Evolutionary conservation across 192 early-diverging fungal species (phyloP), one percentile per base, ranked within the genome.

Genomic region (Helicostylum pulchrum): DNA sequence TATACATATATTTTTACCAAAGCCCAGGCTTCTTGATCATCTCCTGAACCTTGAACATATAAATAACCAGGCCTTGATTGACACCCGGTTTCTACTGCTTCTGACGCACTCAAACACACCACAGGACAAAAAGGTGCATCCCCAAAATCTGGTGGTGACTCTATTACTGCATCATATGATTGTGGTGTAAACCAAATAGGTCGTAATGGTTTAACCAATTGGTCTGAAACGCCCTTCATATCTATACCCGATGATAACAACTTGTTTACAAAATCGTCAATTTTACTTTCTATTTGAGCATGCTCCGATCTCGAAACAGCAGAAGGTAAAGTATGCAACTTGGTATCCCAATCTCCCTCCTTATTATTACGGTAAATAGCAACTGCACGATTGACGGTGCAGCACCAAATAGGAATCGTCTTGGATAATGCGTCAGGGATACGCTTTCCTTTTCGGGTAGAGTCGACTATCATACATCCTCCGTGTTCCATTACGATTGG

Each of bases 361-460:
- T 67, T 60, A 34, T 30, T 4, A 30, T 21, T 53, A 34, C 70
- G 43, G 43, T 66, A 68, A 50, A 61, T 53, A 8, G 39, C 48
- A 1, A 85, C 70, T 0, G 83, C 81, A 20, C 62, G 66, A 64
- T 94, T 96, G 55, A 94, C 78, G 3, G 87, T 86, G 6, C 78
- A 75, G 61, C 93, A 95, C 94, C 94, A 96, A 3, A 96, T 91
- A 2, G 93, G 93, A 4, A 96, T 83, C 0, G 94, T 96, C 52
- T 92, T 92, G 15, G 90, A 81, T 20, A 95, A 68, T 7, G 87
- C 80, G 71, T 96, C 94, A 0, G 94, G 92, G 50, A 96, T 82
- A 6, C 83, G 53, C 64, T 96, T 96, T 3, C 94, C 94, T 31
- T 81, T 74, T 8, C 93, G 77, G 32, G 94, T 96, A 2, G 91